These are phyloP conservation scores for Phoenix roebelenii DNA, from an alignment of 176 grass and related monocot genomes.

Conservation along the genomic window DNA sequence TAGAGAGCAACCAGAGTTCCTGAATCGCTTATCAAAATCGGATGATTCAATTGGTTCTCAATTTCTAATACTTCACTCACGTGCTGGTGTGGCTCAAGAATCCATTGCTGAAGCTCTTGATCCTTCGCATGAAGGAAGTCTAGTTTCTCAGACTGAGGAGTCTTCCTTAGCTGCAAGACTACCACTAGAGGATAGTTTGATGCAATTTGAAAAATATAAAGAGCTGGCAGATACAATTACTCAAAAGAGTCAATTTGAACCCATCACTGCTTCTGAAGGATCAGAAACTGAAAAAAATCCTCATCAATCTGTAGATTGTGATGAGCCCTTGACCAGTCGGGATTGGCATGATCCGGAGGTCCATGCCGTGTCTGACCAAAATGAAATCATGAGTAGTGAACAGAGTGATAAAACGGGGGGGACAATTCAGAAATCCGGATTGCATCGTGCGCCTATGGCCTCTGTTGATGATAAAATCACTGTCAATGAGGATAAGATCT, in stretches of 20 bases:
- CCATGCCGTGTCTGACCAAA: conserved; percentile 11
- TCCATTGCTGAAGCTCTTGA: conserved; percentile 43
- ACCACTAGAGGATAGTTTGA: conserved; percentile 36
- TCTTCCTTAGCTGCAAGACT: conserved; percentile 19
- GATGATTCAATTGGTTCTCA: conserved; percentile 74
- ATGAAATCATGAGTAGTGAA: neutral
- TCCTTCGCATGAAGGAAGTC: conserved; percentile 26
- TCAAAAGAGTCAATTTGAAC: conserved; percentile 23
- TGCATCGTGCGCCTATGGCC: neutral
- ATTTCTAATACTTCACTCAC: conserved; percentile 57
- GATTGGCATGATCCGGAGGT: neutral
- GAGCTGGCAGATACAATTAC: conserved; percentile 20
- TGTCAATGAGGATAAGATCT: conserved; percentile 30
- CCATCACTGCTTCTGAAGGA: conserved; percentile 14
- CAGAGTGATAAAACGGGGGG: neutral
- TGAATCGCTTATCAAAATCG: conserved; percentile 77
- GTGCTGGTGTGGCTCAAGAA: conserved; percentile 41
- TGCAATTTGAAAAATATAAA: conserved; percentile 47
- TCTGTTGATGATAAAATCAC: conserved; percentile 4
- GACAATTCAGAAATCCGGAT: conserved; percentile 7
- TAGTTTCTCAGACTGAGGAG: conserved; percentile 24
- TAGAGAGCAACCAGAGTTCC: conserved; percentile 50
- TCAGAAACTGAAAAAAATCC: conserved; percentile 16
- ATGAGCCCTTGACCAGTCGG: neutral
- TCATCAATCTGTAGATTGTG: conserved; percentile 16